A percentile compares a stretch with the other conserved stretches of the same genome.
phyloP scores from a whole-genome alignment of 208 protist genomes.

The Polymyxa betae region DNA sequence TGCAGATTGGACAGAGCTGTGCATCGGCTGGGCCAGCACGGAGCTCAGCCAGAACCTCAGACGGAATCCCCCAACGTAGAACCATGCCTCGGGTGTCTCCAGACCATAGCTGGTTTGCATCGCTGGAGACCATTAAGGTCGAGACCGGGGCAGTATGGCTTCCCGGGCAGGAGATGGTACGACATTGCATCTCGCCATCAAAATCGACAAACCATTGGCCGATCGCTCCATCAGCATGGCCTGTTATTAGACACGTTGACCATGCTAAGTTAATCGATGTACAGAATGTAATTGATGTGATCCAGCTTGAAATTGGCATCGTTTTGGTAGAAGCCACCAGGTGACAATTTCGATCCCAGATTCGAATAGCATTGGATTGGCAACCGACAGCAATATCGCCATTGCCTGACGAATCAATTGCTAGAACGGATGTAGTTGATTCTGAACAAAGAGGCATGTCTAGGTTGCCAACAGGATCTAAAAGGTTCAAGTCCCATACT shows the following conservation, averaged over 20 bases:
- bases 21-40: neutral
- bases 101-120: slow-evolving; percentile 21
- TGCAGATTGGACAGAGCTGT: neutral
- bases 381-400: slow-evolving; percentile 21
- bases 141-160: neutral
- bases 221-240: neutral
- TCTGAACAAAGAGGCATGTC: neutral
- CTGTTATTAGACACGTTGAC: neutral
- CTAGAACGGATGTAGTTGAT: neutral
- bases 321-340: neutral
- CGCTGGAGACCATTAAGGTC: neutral
- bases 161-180: neutral
- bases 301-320: neutral
- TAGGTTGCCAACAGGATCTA: neutral
- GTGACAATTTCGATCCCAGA: slow-evolving; percentile 42
- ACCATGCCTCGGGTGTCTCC: neutral
- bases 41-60: neutral
- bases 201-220: neutral
- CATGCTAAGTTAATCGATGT: neutral
- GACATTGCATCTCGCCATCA: neutral
- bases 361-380: neutral
- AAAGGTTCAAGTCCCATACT: slow-evolving; percentile 30
- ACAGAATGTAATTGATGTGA: neutral
- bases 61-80: neutral
- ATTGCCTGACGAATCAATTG: neutral